Base-by-base conservation (phyloP, 768 basidiomycete species). In the Coprinellus micaceus region DNA sequence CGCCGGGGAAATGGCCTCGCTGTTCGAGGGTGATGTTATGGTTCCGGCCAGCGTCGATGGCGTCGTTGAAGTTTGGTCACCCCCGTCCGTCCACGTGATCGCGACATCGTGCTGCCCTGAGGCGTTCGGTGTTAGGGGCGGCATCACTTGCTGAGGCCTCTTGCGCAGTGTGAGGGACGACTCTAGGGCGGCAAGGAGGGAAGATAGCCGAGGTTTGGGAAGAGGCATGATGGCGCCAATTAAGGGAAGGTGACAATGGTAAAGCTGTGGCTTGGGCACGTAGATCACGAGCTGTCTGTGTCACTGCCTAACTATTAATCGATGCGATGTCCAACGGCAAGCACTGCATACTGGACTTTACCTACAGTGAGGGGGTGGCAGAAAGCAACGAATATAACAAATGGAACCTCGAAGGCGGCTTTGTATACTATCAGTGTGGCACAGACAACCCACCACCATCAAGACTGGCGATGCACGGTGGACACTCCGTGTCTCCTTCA, bases 51-150 rank as follows among this genome's bases (percentile, higher is more conserved):
- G 15, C 49, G 26, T 47, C 29, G 54, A 28, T 29, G 47, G 33
- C 47, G 57, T 36, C 22, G 13, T 13, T 33, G 5, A 30, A 44
- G 52, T 50, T 54, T 55, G n/a, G 33, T 33, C 7, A 33, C 13
- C 6, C 54, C 52, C 15, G 47, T 28, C 28, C 11, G 58, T 57
- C 7, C 62, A 65, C 64, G 64, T 65, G 64, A 63, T 57, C 37
- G 56, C 30, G 33, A 28, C 22, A 19, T n/a, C 19, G 30, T 30
- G 49, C 47, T 25, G 17, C 28, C 47, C 47, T 30, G 47, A 15
- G 4, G 26, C 25, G 3, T 10, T 15, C 17, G 13, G 15, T 17
- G 47, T 25, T 17, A 21, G n/a, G n/a, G n/a, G n/a, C n/a, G n/a
- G n/a, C n/a, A n/a, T n/a, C n/a, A n/a, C n/a, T 17, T 5, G 28